Percentiles rank a stretch among this genome's conserved stretches.
phyloP scores from a whole-genome alignment of 106 monocot genomes.

The Gastrodia elata region DNA sequence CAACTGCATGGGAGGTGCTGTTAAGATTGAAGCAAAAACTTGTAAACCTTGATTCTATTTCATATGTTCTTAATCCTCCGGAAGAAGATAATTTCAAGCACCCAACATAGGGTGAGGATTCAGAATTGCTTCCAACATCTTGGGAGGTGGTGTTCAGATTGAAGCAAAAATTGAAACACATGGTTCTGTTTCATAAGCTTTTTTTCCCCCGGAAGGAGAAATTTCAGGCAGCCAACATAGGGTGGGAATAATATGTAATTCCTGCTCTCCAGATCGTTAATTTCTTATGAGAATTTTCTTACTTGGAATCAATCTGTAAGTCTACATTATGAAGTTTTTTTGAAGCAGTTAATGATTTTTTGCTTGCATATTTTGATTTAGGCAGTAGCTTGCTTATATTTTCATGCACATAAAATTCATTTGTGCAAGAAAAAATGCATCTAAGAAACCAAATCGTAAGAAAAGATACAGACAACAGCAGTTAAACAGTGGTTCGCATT shows the following conservation, averaged over 20 bases:
- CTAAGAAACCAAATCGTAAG: too few relatives aligned
- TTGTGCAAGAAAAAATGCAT: too few relatives aligned
- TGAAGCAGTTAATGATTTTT: neutral
- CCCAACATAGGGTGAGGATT: neutral
- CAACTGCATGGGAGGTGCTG: neutral
- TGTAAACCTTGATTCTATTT: neutral
- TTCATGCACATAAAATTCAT: too few relatives aligned
- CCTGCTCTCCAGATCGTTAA: neutral
- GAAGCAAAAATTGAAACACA: neutral
- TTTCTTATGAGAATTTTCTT: neutral
- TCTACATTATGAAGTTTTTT: neutral
- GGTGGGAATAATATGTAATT: neutral
- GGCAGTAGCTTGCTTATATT: neutral
- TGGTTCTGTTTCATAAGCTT: neutral
- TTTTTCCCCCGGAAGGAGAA: neutral
- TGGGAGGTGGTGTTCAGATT: neutral
- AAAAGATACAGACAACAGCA: too few relatives aligned
- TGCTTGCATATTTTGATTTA: neutral
- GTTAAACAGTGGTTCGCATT: too few relatives aligned
- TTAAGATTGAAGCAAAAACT: neutral
- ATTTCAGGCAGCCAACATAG: constrained; percentile 2
- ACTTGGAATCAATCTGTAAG: neutral
- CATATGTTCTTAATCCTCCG: neutral
- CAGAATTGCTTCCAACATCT: neutral
- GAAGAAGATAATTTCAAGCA: neutral